Base-by-base conservation (phyloP, 176 grass and related monocot genomes). In the Elymus sibiricus region DNA sequence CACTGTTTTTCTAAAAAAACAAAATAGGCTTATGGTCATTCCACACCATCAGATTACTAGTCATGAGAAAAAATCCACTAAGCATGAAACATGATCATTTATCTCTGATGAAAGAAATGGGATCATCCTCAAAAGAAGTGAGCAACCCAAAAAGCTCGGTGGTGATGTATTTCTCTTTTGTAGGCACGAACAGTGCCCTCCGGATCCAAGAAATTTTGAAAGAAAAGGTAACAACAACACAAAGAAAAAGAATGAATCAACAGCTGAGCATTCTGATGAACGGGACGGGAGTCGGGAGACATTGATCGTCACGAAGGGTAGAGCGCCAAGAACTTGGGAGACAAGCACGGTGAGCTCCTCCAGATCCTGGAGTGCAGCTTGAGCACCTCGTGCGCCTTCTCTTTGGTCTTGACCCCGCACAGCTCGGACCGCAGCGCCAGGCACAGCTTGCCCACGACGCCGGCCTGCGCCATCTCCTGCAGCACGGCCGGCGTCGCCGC, bases 341-440 rank as follows among this genome's bases (percentile, higher is more conserved):
- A 88, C 38, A 96, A 59, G 76, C 97, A 96, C 6, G 92, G 88
- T 12, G 88, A 95, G 74, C 67, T 89, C 79, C 82, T 91, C 97
- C 97, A 99, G 6, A 86, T 74, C 86, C 82, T 88, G n/a, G 79
- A 64, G 70, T 96, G 97, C 70, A 99, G 69, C 89, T 79, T 99
- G 40, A 99, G 92, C 14, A 99, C 81, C 82, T 94, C 97, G 84
- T 74, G 93, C 58, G 87, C 88, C 85, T 88, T 92, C 97, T 94
- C 94, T 72, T 91, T 94, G 44, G 83, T 86, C 84, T 88, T 94
- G 11, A 74, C 85, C 26, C 90, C 88, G 59, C 92, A 88, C 58
- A 90, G 82, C 70, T 89, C 84, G 1, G 82, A 83, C 63, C 79
- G 90, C 71, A 93, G 42, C 76, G 88, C 82, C 67, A 86, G 24